A percentile compares a stretch with the other conserved stretches of the same genome.
These are phyloP conservation scores for Candida labiduridarum DNA, from an alignment of 1,139 yeast genomes.

Conservation along the genomic window DNA sequence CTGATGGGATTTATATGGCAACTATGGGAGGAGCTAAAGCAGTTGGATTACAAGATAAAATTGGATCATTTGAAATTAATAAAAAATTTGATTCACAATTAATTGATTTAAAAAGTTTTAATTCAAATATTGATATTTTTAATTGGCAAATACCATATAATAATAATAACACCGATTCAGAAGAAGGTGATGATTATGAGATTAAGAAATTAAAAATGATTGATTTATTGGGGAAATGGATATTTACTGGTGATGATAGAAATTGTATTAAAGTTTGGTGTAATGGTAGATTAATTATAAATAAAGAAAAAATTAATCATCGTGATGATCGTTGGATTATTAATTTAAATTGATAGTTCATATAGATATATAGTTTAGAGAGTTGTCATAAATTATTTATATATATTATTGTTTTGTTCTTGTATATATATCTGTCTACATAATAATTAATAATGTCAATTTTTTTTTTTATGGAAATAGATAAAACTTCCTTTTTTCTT, in stretches of 20 bases:
- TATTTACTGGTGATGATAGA: constrained; percentile 94
- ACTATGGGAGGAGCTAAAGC: constrained; percentile 92
- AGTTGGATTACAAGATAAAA: constrained; percentile 53
- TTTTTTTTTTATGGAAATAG: background rate
- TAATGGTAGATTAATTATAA: constrained; percentile 63
- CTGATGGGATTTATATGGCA: constrained; percentile 78
- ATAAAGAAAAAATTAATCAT: constrained; percentile 27
- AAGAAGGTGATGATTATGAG: constrained; percentile 7
- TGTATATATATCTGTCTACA: background rate
- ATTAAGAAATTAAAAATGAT: constrained; percentile 29
- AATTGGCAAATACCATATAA: constrained; percentile 56
- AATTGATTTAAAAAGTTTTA: constrained; percentile 55
- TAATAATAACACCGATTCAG: background rate
- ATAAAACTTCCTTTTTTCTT: too few species aligned
- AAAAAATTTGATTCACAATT: constrained; percentile 85
- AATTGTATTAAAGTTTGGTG: constrained; percentile 84
- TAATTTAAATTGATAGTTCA: background rate
- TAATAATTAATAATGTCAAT: background rate
- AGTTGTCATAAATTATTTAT: too few species aligned
- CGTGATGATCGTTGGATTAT: constrained; percentile 11
- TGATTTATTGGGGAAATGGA: constrained; percentile 81
- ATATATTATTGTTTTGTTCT: too few species aligned
- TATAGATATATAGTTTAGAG: too few species aligned
- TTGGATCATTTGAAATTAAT: constrained; percentile 77
- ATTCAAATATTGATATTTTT: constrained; percentile 72